A percentile compares a stretch with the other conserved stretches of the same genome.
These are phyloP conservation scores for Striga asiatica DNA, from an alignment of 257 asterid species.

Conservation along the genomic window DNA sequence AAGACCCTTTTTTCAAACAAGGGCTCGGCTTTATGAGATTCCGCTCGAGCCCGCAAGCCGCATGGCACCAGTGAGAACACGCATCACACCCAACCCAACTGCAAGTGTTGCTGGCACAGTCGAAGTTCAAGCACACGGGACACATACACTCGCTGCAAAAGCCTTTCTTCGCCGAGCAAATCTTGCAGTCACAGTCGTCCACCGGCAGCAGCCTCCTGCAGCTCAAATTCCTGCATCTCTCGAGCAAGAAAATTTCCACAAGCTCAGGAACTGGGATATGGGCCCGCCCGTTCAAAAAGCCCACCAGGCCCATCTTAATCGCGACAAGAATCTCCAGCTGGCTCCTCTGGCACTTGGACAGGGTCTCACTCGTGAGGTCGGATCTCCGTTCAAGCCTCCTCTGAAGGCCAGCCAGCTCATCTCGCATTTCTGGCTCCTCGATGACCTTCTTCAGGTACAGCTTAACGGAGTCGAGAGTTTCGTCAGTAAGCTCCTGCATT, in stretches of 20 bases:
- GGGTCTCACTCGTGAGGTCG: conserved; percentile 61
- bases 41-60: conserved; percentile 60
- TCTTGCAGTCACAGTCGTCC: conserved; percentile 80
- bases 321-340: conserved; percentile 74
- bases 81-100: conserved; percentile 96
- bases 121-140: conserved; percentile 76
- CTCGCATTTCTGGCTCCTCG: conserved; percentile 42
- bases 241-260: conserved; percentile 63
- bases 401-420: conserved; percentile 47
- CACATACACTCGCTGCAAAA: conserved; percentile 97
- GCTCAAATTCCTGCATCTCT: conserved; percentile 63
- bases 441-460: conserved; percentile 50
- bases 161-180: conserved; percentile 69
- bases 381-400: conserved; percentile 65
- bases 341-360: conserved; percentile 58
- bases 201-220: conserved; percentile 70
- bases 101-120: conserved; percentile 70
- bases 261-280: conserved; percentile 47
- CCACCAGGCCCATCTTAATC: conserved; percentile 52
- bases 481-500: conserved; percentile 61
- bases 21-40: conserved; percentile 72
- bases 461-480: conserved; percentile 53
- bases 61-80: conserved; percentile 93
- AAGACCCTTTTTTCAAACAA: conserved; percentile 35
- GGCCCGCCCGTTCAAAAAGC: conserved; percentile 33